phyloP scores from a whole-genome alignment of 805 yeast species.

The Ogataea wickerhamii region DNA sequence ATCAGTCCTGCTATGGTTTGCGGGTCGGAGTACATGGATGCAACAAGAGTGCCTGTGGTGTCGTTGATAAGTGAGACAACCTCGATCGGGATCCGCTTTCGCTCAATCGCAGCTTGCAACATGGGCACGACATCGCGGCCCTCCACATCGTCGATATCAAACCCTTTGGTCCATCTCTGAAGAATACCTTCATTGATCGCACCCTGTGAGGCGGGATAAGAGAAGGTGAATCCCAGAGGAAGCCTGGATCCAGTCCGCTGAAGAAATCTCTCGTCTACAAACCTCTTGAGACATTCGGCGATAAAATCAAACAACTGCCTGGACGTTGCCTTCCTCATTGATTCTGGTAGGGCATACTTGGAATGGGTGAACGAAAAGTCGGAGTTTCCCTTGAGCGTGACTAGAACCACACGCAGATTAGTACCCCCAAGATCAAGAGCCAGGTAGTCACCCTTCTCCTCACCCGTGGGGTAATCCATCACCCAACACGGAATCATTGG shows the following conservation, averaged over 20 bases:
- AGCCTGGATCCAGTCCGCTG: constrained; percentile 53
- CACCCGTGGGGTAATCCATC: constrained; percentile 86
- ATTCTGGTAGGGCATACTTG: constrained; percentile 74
- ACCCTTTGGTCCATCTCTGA: constrained; percentile 98
- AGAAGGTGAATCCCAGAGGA: constrained; percentile 92
- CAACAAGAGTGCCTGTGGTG: constrained; percentile 95
- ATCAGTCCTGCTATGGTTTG: constrained; percentile 91
- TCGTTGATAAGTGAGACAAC: constrained; percentile 94
- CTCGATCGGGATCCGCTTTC: constrained; percentile 66
- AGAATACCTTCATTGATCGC: constrained; percentile 82
- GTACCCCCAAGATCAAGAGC: constrained; percentile 98
- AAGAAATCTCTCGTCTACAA: constrained; percentile 62
- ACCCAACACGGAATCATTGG: constrained; percentile 99
- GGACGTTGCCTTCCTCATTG: constrained; percentile 71
- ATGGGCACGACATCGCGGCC: constrained; percentile 92
- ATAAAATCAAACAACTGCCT: constrained; percentile 83
- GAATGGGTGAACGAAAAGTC: constrained; percentile 84
- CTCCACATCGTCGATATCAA: constrained; percentile 89
- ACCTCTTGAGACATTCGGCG: constrained; percentile 72
- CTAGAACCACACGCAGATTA: constrained; percentile 87
- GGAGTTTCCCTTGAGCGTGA: constrained; percentile 76
- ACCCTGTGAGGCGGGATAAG: constrained; percentile 82
- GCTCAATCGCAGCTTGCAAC: constrained; percentile 72
- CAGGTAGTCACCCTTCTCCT: constrained; percentile 82
- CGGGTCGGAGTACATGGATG: constrained; percentile 88